Base-by-base conservation (phyloP, 2,329 filamentous ascomycete genomes). In the Curvularia lunata region DNA sequence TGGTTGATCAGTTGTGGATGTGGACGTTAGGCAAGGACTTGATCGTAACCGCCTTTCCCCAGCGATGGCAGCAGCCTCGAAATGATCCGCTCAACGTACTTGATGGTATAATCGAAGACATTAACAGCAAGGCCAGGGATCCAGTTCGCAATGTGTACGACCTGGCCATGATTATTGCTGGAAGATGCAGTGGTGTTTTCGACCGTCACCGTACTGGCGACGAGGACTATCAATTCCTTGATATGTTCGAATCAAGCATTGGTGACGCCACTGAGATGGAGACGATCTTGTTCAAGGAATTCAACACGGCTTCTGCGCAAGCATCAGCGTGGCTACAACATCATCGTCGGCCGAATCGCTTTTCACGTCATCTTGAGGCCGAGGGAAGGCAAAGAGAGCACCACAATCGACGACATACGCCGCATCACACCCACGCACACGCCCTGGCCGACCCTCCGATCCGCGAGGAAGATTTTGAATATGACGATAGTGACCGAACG, bases 1-100 rank as follows among this genome's bases (percentile, higher is more conserved):
- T 88, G 86, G 86, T 89, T 0, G 87, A 89, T 68, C 87, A 89
- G 64, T 76, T 90, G 1, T 89, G 87, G 87, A 82, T 89, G 69
- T 88, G 85, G 84, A 79, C 87, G 3, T 67, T 89, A 1, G 77
- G 83, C 10, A 78, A 78, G 69, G 85, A 87, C 56, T 74, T 88
- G 16, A 81, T 89, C 18, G 81, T 89, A 10, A 86, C 84, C 0
- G 82, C 82, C 52, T 86, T 86, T 55, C 84, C 84, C 2, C 81
- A 86, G 60, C 77, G 84, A 5, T 86, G 84, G 84, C 78, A 83
- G 30, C 85, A 88, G 67, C 85, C 85, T 0, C 83, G 83, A 50
- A 85, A 86, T 51, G 85, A 88, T 54, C 85, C 85, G 1, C 73
- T 88, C 12, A 88, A 88, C 56, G 84, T 89, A 1, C 76, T 89